Evolutionary conservation across 306 rosid genomes (phyloP).

Genomic region (Mucuna pruriens): DNA sequence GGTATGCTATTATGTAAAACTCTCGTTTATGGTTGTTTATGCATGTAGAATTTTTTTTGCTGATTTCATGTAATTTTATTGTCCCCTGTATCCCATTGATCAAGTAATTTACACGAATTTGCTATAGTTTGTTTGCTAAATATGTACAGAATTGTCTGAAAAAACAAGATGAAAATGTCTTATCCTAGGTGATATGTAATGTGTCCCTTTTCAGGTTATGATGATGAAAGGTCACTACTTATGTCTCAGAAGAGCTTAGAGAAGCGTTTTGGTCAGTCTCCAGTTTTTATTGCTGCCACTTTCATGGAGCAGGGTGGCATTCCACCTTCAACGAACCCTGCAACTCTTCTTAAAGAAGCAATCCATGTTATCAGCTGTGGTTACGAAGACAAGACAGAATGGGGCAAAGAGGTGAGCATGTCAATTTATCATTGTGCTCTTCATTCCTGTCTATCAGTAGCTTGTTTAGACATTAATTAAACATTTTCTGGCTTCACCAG

Average conservation of each 20-base stretch:
- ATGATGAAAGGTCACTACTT: conserved; percentile 93
- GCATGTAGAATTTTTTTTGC: neutral
- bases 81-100: neutral
- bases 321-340: conserved; percentile 96
- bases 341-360: conserved; percentile 98
- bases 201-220: conserved; percentile 71
- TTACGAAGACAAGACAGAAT: conserved; percentile 95
- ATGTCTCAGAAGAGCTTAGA: conserved; percentile 94
- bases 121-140: neutral
- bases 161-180: conserved; percentile 26
- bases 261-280: conserved; percentile 99
- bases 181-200: conserved; percentile 7
- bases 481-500: conserved; percentile 50
- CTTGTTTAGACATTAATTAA: conserved; percentile 26
- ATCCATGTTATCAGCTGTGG: conserved; percentile 99
- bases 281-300: conserved; percentile 96
- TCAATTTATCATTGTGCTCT: conserved; percentile 24
- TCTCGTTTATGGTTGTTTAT: neutral
- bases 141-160: neutral
- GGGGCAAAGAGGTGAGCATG: conserved; percentile 94
- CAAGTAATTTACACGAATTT: neutral
- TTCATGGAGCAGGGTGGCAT: conserved; percentile 99
- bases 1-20: conserved; percentile 56
- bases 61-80: conserved; percentile 9
- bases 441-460: conserved; percentile 5